Conservation (phyloP, 1,284 basidiomycete genomes). For the Pyrrhoderma lamaoense region DNA sequence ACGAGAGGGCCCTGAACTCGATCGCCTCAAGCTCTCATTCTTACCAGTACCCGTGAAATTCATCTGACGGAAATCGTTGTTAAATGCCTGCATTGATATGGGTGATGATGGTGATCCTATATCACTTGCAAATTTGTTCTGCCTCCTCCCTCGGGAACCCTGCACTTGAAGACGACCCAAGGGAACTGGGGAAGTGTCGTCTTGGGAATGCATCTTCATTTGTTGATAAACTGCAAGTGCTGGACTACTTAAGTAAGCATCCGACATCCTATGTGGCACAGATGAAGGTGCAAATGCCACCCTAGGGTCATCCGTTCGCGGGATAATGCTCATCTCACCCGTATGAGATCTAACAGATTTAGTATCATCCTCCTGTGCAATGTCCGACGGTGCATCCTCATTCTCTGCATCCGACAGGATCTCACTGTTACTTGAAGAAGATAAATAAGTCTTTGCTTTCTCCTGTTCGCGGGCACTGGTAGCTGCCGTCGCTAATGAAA, state of each 20-base stretch:
- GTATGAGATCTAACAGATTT: conserved; percentile 55
- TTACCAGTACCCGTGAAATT: conserved; percentile 21
- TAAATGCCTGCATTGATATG: conserved; percentile 4
- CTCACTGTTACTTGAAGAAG: conserved; percentile 55
- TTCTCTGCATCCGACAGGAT: conserved; percentile 47
- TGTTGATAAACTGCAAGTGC: conserved; percentile 12
- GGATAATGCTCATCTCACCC: conserved; percentile 30
- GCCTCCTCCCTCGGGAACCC: background rate
- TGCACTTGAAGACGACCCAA: conserved; percentile 1
- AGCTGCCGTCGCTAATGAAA: conserved; percentile 61
- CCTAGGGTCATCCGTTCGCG: conserved; percentile 1
- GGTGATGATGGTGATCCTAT: too few relatives aligned
- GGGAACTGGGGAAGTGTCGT: conserved; percentile 12
- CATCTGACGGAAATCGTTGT: conserved; percentile 18
- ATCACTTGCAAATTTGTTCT: too few relatives aligned
- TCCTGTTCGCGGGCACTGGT: conserved; percentile 42
- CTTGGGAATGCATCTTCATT: conserved; percentile 5
- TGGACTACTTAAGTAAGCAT: background rate
- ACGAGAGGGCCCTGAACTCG: conserved; percentile 31
- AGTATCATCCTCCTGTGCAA: conserved; percentile 57
- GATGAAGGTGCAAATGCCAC: conserved; percentile 20
- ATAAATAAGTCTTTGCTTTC: conserved; percentile 30
- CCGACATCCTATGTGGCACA: conserved; percentile 16
- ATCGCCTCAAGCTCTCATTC: conserved; percentile 30
- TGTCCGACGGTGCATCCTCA: conserved; percentile 36